phyloP scores from a whole-genome alignment of 2,329 filamentous ascomycete species.

The Ascochyta lentis region DNA sequence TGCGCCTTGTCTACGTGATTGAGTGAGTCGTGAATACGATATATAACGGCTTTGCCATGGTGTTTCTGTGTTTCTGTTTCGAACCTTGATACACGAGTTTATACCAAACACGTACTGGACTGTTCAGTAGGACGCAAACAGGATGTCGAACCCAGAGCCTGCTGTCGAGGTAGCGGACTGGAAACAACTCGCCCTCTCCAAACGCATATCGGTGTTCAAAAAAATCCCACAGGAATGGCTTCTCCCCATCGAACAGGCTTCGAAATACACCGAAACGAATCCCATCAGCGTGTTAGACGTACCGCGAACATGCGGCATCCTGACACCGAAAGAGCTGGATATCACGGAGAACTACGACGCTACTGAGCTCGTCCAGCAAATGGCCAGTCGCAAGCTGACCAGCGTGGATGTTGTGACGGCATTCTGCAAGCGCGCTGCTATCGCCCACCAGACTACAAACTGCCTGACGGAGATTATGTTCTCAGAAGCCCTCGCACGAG shows the following conservation, averaged over 20 bases:
- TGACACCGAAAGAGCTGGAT: constrained; percentile 40
- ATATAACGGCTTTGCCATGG: not conserved
- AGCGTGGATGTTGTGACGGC: constrained; percentile 57
- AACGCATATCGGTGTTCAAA: constrained; percentile 31
- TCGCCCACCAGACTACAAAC: constrained; percentile 65
- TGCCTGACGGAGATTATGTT: constrained; percentile 56
- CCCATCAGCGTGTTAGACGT: constrained; percentile 39
- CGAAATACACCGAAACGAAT: constrained; percentile 27
- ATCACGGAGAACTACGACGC: constrained; percentile 48
- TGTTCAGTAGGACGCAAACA: not conserved
- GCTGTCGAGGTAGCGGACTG: constrained; percentile 30
- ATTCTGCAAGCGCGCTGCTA: constrained; percentile 60
- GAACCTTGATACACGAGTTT: not conserved
- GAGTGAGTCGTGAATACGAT: not conserved
- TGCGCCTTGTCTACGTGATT: not conserved
- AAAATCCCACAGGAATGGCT: constrained; percentile 46
- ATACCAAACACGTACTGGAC: too few species aligned
- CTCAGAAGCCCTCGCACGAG: constrained; percentile 49
- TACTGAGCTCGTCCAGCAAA: constrained; percentile 36
- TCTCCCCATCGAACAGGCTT: constrained; percentile 30
- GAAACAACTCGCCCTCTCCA: constrained; percentile 38
- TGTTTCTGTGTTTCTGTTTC: not conserved
- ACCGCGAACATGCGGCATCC: constrained; percentile 38
- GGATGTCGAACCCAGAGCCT: not conserved
- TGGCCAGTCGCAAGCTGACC: constrained; percentile 31